These are phyloP conservation scores for Lotus japonicus DNA, from an alignment of 306 rosid species.

Conservation along the genomic window DNA sequence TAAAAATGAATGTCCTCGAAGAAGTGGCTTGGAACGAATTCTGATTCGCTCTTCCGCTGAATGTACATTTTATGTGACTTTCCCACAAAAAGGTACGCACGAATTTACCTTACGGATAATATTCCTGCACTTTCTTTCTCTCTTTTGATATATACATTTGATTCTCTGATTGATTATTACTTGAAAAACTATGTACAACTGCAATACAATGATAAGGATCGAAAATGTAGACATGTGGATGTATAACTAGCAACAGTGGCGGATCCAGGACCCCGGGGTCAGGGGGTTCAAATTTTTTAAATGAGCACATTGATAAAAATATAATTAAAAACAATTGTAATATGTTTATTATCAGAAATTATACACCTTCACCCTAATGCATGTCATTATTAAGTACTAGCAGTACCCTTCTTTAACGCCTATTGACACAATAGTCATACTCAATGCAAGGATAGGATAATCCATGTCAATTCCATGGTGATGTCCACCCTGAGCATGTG, in stretches of 20 bases:
- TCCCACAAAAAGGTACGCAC: constrained; percentile 11
- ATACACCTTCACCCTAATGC: background rate
- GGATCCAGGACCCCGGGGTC: too few relatives aligned
- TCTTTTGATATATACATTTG: background rate
- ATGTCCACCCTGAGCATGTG: constrained; percentile 50
- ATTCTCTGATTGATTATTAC: background rate
- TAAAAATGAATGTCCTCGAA: too few relatives aligned
- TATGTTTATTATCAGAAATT: too few relatives aligned
- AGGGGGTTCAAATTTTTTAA: too few relatives aligned
- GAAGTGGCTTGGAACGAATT: constrained; percentile 7
- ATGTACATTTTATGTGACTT: constrained; percentile 7
- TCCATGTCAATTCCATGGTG: constrained; percentile 81
- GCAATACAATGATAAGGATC: background rate
- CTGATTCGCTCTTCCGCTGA: constrained; percentile 10
- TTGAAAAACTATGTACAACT: constrained; percentile 12
- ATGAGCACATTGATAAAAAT: too few relatives aligned
- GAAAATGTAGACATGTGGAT: background rate
- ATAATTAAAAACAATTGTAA: too few relatives aligned
- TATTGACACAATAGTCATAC: constrained; percentile 71
- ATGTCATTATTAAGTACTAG: constrained; percentile 10
- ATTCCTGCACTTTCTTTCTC: background rate
- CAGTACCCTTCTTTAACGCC: constrained; percentile 80
- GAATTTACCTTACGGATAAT: background rate
- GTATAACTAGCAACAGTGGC: background rate
- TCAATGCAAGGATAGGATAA: constrained; percentile 77